Percentiles rank a stretch among this genome's conserved stretches.
phyloP scores from a whole-genome alignment of 768 basidiomycete genomes.

The Mycena rebaudengoi region DNA sequence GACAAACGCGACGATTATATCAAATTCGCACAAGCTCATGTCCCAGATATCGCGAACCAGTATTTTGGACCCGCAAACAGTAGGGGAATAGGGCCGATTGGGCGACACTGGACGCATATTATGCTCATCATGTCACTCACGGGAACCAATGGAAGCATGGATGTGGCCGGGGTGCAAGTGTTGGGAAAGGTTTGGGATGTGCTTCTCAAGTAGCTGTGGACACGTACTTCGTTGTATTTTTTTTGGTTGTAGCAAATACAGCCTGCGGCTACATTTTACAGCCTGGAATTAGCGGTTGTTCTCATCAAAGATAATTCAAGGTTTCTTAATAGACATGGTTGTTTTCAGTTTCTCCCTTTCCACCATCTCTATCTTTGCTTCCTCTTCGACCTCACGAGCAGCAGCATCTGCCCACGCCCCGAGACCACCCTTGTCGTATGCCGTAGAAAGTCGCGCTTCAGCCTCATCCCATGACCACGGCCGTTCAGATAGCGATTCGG shows the following conservation, averaged over 20 bases:
- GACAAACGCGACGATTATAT: background rate
- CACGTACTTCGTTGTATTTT: too few species aligned
- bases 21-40: background rate
- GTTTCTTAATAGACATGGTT: background rate
- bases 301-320: background rate
- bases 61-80: slow-evolving; percentile 10
- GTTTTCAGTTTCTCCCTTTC: slow-evolving; percentile 30
- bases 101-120: slow-evolving; percentile 5
- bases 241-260: too few species aligned
- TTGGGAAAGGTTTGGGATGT: slow-evolving; percentile 4
- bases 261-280: too few species aligned
- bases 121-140: background rate
- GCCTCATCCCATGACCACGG: slow-evolving; percentile 65
- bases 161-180: background rate
- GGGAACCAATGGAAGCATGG: background rate
- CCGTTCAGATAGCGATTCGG: slow-evolving; percentile 24
- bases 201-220: background rate
- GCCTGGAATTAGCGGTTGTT: too few species aligned
- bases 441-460: slow-evolving; percentile 59
- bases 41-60: background rate
- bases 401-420: slow-evolving; percentile 63
- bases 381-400: slow-evolving; percentile 64
- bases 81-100: background rate
- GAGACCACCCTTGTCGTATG: slow-evolving; percentile 69
- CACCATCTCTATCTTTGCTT: slow-evolving; percentile 58